Evolutionary conservation across 441 rosid genomes (phyloP), one percentile per base, ranked within the genome.

Genomic region (Corymbia calophylla): DNA sequence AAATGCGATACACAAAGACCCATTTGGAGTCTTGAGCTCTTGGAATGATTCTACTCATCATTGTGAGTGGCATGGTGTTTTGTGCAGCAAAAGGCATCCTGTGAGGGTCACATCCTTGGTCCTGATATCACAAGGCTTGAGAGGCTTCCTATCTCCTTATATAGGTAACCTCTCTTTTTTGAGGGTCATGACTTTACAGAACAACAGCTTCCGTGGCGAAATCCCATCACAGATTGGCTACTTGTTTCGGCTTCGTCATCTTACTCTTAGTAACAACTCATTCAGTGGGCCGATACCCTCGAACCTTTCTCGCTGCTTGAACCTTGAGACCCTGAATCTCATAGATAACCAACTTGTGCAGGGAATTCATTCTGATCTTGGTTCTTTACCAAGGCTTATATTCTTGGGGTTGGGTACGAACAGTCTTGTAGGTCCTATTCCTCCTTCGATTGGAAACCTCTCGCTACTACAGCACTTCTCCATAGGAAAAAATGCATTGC

Each of bases 231-330:
- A 35, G 49, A 39, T 35, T 0, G 29, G 82, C 9, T 39, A 39
- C 82, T 73, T 73, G 49, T 4, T 73, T 73, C 49, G 49, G 27
- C 48, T 35, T 2, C 48, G 5, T 3, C 0, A 70, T 19, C 81
- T 70, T 2, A 1, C 0, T 39, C 49, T 73, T 11, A 39, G 16
- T 5, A 21, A 73, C 16, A 73, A 73, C 82, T 73, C 49, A 1
- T 73, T 35, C 11, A 29, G 82, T 0, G 82, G 82, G 5, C 0
- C 82, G 0, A 35, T 73, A 73, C 82, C 82, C 29, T 73, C 9
- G 1, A 39, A 73, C 11, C 27, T 70, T 9, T 70, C 48, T 1
- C 0, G 0, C 8, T 70, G 2, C 81, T 19, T 27, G 1, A 70
- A 70, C 27, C 81, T 70, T 1, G 0, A 1, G 48, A 8, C 1